Percentiles rank a stretch among this genome's conserved stretches.
These are phyloP conservation scores for Marasmius tenuissimus DNA, from an alignment of 1,284 basidiomycete species.

Conservation along the genomic window DNA sequence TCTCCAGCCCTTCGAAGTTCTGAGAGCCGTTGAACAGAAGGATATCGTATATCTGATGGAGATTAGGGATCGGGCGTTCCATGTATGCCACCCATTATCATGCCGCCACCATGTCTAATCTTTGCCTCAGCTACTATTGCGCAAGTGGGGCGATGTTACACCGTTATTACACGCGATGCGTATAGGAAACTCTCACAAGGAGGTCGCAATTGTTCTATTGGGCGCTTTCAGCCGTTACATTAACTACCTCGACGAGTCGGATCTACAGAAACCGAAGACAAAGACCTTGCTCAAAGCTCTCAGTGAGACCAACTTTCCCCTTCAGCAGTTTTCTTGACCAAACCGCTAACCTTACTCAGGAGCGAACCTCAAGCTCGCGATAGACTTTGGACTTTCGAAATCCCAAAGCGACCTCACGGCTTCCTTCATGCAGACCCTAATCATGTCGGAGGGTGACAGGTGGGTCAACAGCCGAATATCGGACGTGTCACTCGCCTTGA, in stretches of 20 bases:
- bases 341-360: conserved; percentile 41
- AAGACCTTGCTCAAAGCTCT: conserved; percentile 70
- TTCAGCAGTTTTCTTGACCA: neutral
- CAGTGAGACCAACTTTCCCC: conserved; percentile 43
- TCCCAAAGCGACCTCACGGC: conserved; percentile 78
- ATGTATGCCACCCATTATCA: conserved; percentile 43
- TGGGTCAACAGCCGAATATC: conserved; percentile 69
- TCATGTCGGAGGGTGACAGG: conserved; percentile 85
- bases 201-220: conserved; percentile 73
- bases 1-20: conserved; percentile 69
- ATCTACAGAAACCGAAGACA: conserved; percentile 56
- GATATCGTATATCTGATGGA: conserved; percentile 79
- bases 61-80: conserved; percentile 74
- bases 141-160: conserved; percentile 71
- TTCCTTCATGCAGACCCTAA: conserved; percentile 78
- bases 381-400: conserved; percentile 76
- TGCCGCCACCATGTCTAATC: neutral
- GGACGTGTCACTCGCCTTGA: conserved; percentile 60
- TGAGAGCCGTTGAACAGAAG: conserved; percentile 72
- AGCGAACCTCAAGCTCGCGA: conserved; percentile 78
- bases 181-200: conserved; percentile 70
- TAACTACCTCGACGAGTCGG: conserved; percentile 73
- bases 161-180: conserved; percentile 81
- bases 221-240: conserved; percentile 82
- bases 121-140: conserved; percentile 58